Evolutionary conservation across 169 alveolate genomes (phyloP), one percentile per base, ranked within the genome.

Genomic region (Babesia caballi): DNA sequence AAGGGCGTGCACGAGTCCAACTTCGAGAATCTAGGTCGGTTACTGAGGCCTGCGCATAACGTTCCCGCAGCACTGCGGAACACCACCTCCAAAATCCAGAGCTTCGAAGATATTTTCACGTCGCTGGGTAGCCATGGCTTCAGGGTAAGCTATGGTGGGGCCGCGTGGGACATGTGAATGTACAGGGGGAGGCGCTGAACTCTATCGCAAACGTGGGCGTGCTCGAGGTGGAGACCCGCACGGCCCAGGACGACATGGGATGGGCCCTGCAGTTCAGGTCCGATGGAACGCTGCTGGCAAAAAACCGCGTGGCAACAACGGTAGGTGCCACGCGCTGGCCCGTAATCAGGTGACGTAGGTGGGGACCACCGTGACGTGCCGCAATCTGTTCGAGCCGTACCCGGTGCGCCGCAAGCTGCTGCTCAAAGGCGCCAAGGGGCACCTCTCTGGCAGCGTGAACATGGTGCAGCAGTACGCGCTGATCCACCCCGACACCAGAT

Each of bases 81-180:
- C 23, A 90, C 97, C 32, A 97, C 99, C 2, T 95, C 99, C 21
- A 97, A 97, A 76, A 85, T 97, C 19, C 66, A 82, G 27, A 90
- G 80, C 44, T 94, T 95, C 73, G 94, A 94, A 35, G 98, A 95
- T 66, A 85, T 97, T 27, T 91, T 89, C 71, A 66, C 84, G 38
- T 61, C 89, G 11, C 87, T 96, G 9, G 84, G 82, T 40, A 93
- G 98, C 23, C 85, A 95, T 51, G 99, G 99, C 0, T 97, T 97
- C 81, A 74, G 99, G 85, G 99, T 85, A 51, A 6, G 69, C 21
- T 19, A 0, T 12, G 17, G 2, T 19, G 11, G 14, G 14, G 17
- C 5, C 11, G 3, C 4, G 12, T 42, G 50, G 2, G 1, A 30
- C n/a, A 3, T 5, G 23, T 30, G 25, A 6, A 17, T 57, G 4